Conservation (phyloP, 768 basidiomycete species). For the Auricularia sp. region DNA sequence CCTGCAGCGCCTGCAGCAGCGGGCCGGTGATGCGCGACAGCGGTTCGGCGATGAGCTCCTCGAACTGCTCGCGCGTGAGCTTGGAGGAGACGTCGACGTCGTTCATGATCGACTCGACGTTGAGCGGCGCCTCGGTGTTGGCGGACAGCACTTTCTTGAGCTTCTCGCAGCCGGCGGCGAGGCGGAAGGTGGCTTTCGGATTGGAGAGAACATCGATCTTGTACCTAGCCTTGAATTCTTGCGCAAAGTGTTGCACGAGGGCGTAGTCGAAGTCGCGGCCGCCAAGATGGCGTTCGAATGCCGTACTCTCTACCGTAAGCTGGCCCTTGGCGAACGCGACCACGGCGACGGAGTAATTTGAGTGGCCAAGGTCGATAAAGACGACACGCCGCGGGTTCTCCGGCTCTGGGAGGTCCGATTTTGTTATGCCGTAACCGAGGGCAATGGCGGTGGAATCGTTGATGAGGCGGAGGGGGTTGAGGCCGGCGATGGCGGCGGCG, state of each 20-base stretch:
- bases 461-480: conserved; percentile 89
- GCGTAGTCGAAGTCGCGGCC: conserved; percentile 94
- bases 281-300: conserved; percentile 88
- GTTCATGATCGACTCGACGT: conserved; percentile 93
- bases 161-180: conserved; percentile 79
- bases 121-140: conserved; percentile 78
- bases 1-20: conserved; percentile 65
- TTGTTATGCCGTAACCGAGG: conserved; percentile 97
- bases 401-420: conserved; percentile 81
- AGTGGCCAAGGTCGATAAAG: conserved; percentile 94
- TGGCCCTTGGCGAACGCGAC: conserved; percentile 93
- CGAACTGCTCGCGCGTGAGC: conserved; percentile 73
- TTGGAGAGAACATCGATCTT: conserved; percentile 89
- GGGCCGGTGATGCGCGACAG: conserved; percentile 70
- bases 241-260: conserved; percentile 78
- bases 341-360: conserved; percentile 75
- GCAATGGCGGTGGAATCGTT: conserved; percentile 95
- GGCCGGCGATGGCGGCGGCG: conserved; percentile 78
- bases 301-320: conserved; percentile 74
- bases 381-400: conserved; percentile 79
- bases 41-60: conserved; percentile 62
- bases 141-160: conserved; percentile 96
- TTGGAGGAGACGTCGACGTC: conserved; percentile 88
- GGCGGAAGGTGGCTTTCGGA: conserved; percentile 90
- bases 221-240: conserved; percentile 93